Evolutionary conservation across 257 asterid genomes (phyloP), one percentile per base, ranked within the genome.

Genomic region (Rhazya stricta): DNA sequence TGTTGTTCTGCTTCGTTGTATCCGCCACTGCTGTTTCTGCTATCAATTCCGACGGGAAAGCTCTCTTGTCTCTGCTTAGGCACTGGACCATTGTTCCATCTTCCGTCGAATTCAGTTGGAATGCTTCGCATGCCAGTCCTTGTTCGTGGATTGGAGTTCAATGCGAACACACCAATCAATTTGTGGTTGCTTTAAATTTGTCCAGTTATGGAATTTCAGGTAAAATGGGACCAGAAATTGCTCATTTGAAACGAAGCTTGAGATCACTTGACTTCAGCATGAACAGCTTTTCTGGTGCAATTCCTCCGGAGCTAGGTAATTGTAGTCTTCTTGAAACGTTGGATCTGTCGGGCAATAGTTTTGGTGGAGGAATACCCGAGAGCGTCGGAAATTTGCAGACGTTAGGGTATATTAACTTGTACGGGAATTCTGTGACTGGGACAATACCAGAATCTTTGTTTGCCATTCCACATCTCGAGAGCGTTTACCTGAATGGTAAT

Each of bases 71-170:
- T 36, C 81, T 90, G 11, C 27, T 68, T 57, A 88, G 81, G 77
- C 92, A 85, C 50, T 92, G 96, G 96, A 73, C 82, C 19, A 58
- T 58, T 56, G 88, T 89, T 69, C 96, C 96, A 77, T 74, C 88
- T 15, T 36, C 78, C 71, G 77, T 89, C 57, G 81, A 75, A 69
- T 60, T 56, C 76, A 87, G 84, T 84, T 92, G 96, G 92, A 88
- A 86, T 84, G 85, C 85, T 71, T 89, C 96, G 56, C 77, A 81
- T 83, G 54, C 90, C 81, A 72, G 84, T 67, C 90, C 89, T 27
- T 89, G 96, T 81, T 86, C 89, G 4, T 89, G 96, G 96, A 16
- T 68, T 58, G 93, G 96, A 15, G 89, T 89, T 4, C 77, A 73
- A 12, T 89, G 93, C 72, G 78, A 76, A 78, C 79, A 61, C 58